Base-by-base conservation (phyloP, 2,329 filamentous ascomycete species). In the Aspergillus ruber region DNA sequence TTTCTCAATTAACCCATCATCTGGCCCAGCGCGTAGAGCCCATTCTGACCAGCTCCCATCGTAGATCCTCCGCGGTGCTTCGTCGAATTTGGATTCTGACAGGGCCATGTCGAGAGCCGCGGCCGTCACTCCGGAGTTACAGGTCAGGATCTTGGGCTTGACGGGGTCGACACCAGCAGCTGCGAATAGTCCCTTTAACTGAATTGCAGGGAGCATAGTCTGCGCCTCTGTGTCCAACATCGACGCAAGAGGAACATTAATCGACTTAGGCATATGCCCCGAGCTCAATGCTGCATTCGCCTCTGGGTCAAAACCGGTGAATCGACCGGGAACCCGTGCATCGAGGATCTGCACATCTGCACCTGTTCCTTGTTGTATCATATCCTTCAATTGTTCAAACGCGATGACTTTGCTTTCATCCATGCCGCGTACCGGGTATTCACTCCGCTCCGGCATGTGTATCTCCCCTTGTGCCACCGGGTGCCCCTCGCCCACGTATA, bases 21-120 rank as follows among this genome's bases (percentile, higher is more conserved):
- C 35, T 17, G 36, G n/a, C 8, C 50, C 52, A 7, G 51, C 60
- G 42, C 55, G 50, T 4, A 52, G 44, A 10, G 48, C 54, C 62
- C 61, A 65, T 42, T 65, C 62, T 48, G 53, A 57, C 62, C 62
- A 65, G 35, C 62, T 65, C 15, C 61, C 62, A 56, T 65, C 62
- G 46, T 65, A 65, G 9, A 65, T 25, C 47, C 59, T 50, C 32
- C 48, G 50, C 17, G 42, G 17, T 44, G 52, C 56, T 9, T 20
- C 33, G 18, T 56, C 21, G 2, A 50, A 56, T 0, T 59, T 59
- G 12, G 53, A 50, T 33, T 49, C 41, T 13, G 46, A 23, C 43
- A 64, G 43, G 0, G 57, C 59, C 42, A 64, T 29, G 41, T 60
- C 59, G 21, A 65, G 32, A 9, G 56, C 56, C 1, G 62, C 52